phyloP scores from a whole-genome alignment of 768 basidiomycete species.

The Calocybe indica region DNA sequence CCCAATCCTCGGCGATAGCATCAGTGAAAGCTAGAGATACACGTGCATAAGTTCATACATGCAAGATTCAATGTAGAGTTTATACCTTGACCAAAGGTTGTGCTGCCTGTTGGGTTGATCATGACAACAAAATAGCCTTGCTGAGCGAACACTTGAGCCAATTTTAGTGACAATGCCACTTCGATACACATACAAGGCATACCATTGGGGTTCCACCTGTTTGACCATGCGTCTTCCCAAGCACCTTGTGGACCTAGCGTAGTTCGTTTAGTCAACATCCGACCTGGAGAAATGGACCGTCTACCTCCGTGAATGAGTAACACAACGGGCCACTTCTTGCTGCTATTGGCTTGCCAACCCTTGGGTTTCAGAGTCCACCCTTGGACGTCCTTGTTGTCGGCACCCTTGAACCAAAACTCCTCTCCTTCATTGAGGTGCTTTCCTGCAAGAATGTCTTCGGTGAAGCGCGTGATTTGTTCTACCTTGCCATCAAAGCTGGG shows the following conservation, averaged over 20 bases:
- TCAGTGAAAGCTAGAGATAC: conserved; percentile 62
- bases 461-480: conserved; percentile 61
- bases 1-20: conserved; percentile 76
- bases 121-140: conserved; percentile 86
- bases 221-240: conserved; percentile 91
- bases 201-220: conserved; percentile 90
- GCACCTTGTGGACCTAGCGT: conserved; percentile 63
- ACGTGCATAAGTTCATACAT: neutral
- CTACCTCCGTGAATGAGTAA: conserved; percentile 78
- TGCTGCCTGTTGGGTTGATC: conserved; percentile 93
- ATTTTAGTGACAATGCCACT: neutral
- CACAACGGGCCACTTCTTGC: conserved; percentile 73
- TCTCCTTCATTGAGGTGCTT: conserved; percentile 62
- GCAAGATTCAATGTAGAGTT: neutral
- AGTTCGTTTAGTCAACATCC: neutral
- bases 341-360: conserved; percentile 61
- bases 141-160: conserved; percentile 60
- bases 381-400: conserved; percentile 67
- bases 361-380: conserved; percentile 82
- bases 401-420: conserved; percentile 89
- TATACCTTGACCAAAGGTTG: conserved; percentile 83
- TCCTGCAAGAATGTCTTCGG: conserved; percentile 44
- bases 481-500: conserved; percentile 28
- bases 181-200: conserved; percentile 1
- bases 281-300: neutral